phyloP scores from a whole-genome alignment of 805 yeast species.

The Komagataella populi region DNA sequence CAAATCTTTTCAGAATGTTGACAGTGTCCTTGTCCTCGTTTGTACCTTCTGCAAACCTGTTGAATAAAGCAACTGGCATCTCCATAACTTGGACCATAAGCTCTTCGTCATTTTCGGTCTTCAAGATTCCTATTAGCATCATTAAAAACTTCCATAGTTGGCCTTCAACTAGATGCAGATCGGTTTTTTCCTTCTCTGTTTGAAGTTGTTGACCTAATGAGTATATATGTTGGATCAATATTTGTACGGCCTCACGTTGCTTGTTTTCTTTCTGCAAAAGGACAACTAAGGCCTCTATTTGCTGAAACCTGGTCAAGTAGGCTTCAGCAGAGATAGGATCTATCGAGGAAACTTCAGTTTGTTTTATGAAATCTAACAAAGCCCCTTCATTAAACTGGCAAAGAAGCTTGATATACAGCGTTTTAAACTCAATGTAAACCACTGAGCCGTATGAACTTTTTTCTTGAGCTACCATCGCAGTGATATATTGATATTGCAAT shows the following conservation, averaged over 20 bases:
- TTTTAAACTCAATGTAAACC: conserved; percentile 4
- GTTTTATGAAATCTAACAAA: conserved; percentile 2
- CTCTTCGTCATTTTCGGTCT: conserved; percentile 17
- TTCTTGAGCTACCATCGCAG: conserved; percentile 10
- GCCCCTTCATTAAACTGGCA: conserved; percentile 9
- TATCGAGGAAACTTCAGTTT: not conserved
- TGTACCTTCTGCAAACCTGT: conserved; percentile 11
- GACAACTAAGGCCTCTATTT: conserved; percentile 19
- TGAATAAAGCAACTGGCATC: conserved; percentile 20
- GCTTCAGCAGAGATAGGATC: conserved; percentile 6
- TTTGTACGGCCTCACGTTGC: conserved; percentile 16
- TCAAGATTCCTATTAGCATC: conserved; percentile 15
- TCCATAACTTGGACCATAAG: conserved; percentile 27
- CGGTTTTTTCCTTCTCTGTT: conserved; percentile 1
- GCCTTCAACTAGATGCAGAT: conserved; percentile 10
- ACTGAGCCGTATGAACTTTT: not conserved
- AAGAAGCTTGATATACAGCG: conserved; percentile 14
- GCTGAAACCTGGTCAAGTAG: conserved; percentile 11
- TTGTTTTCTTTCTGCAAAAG: conserved; percentile 13
- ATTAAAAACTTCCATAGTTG: conserved; percentile 21
- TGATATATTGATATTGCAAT: conserved; percentile 20
- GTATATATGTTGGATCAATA: not conserved
- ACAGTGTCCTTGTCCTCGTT: conserved; percentile 2
- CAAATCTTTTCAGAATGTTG: conserved; percentile 15
- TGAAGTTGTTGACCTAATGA: not conserved